Percentiles rank a stretch among this genome's conserved stretches.
phyloP scores from a whole-genome alignment of 1,139 yeast species.

The Geotrichum aggregatum region DNA sequence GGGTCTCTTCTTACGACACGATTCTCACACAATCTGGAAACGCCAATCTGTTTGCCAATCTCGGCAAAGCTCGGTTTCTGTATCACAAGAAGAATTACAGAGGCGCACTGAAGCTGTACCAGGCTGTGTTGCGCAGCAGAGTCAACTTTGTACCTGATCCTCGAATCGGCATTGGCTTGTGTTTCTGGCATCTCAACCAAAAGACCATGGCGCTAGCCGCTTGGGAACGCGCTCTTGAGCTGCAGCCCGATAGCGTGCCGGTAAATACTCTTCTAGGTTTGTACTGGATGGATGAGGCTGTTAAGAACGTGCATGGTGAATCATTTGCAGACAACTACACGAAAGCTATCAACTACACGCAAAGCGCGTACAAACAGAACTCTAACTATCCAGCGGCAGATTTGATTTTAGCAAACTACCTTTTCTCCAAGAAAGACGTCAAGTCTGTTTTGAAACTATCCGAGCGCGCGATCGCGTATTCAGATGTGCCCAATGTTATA shows the following conservation, averaged over 20 bases:
- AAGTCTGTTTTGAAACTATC: conserved; percentile 57
- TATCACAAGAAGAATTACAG: conserved; percentile 69
- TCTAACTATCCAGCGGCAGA: conserved; percentile 44
- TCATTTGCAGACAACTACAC: conserved; percentile 38
- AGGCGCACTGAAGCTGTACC: conserved; percentile 75
- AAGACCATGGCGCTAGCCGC: conserved; percentile 69
- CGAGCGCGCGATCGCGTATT: conserved; percentile 46
- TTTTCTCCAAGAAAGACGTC: conserved; percentile 58
- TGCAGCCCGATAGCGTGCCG: conserved; percentile 57
- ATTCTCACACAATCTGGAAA: conserved; percentile 38
- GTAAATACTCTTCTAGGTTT: conserved; percentile 66
- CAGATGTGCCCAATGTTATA: conserved; percentile 44
- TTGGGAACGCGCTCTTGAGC: conserved; percentile 75
- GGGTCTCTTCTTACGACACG: conserved; percentile 47
- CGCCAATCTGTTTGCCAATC: conserved; percentile 67
- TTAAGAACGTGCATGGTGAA: conserved; percentile 20
- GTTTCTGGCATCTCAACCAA: conserved; percentile 86
- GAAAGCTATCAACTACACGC: conserved; percentile 38
- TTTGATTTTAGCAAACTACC: conserved; percentile 50
- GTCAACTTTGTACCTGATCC: conserved; percentile 83
- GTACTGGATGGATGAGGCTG: conserved; percentile 54
- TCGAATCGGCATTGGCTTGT: conserved; percentile 88
- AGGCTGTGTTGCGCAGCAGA: conserved; percentile 69
- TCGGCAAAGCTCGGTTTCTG: conserved; percentile 80
- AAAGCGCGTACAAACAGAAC: conserved; percentile 38